A percentile compares a stretch with the other conserved stretches of the same genome.
These are phyloP conservation scores for Saccharum hybrid DNA, from an alignment of 202 grass and related monocot genomes.

Conservation along the genomic window DNA sequence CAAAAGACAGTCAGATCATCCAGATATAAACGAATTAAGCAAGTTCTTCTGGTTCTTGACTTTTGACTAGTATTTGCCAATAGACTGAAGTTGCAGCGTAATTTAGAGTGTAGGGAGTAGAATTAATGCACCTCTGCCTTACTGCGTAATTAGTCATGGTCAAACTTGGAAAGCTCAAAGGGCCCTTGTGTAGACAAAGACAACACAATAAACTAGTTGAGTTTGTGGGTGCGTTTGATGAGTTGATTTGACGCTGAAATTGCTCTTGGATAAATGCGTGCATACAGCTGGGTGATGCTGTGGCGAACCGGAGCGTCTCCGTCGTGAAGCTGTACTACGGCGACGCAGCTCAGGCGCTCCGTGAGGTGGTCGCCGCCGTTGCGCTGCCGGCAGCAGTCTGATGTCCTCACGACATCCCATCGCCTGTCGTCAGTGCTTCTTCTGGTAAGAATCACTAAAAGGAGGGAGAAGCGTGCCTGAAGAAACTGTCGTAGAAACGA, in stretches of 20 bases:
- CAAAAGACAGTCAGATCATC: constrained; percentile 13
- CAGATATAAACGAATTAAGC: constrained; percentile 21
- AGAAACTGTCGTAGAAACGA: not conserved
- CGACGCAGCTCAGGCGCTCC: constrained; percentile 52
- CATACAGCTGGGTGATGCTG: constrained; percentile 61
- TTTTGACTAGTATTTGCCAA: constrained; percentile 30
- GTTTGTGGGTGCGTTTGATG: constrained; percentile 29
- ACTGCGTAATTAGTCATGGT: too few relatives aligned
- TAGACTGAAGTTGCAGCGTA: not conserved
- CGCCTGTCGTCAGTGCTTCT: constrained; percentile 5
- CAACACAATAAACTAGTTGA: constrained; percentile 5
- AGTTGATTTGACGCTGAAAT: constrained; percentile 30
- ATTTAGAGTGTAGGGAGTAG: constrained; percentile 1
- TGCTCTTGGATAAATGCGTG: constrained; percentile 37
- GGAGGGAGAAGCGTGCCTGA: not conserved
- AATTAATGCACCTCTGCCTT: not conserved
- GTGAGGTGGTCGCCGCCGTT: constrained; percentile 61
- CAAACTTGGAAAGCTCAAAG: constrained; percentile 23
- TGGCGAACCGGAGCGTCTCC: constrained; percentile 50
- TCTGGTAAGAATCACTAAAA: constrained; percentile 13
- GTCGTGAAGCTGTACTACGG: constrained; percentile 56
- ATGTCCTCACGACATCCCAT: not conserved
- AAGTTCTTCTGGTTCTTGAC: constrained; percentile 36
- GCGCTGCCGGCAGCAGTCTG: constrained; percentile 42
- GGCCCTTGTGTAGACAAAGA: not conserved